A percentile compares a stretch with the other conserved stretches of the same genome.
Evolutionary conservation across 257 asterid genomes (phyloP).

Genomic region (Ocimum tenuiflorum): DNA sequence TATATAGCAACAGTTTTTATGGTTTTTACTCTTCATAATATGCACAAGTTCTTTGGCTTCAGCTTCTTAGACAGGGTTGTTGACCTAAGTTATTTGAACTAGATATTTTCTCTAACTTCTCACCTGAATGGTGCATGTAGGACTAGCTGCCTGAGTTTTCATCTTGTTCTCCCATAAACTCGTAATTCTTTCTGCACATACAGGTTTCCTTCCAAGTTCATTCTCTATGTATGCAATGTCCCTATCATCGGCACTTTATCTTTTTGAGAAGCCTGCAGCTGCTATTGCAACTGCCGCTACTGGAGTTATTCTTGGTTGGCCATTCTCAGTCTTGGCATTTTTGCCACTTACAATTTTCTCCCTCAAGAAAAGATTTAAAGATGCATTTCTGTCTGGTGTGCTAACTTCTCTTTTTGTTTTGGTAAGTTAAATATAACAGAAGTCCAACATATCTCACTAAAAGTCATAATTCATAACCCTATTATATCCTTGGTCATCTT

Average conservation of each 20-base stretch:
- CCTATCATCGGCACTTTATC: constrained; percentile 82
- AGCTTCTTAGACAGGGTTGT: background rate
- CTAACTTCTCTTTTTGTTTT: constrained; percentile 49
- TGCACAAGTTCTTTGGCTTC: constrained; percentile 7
- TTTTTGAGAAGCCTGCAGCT: constrained; percentile 77
- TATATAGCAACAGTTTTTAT: background rate
- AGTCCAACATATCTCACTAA: constrained; percentile 8
- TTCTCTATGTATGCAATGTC: constrained; percentile 97
- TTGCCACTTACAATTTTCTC: constrained; percentile 83
- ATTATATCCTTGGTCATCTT: background rate
- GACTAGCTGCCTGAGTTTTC: constrained; percentile 7
- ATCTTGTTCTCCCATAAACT: background rate
- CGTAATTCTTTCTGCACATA: constrained; percentile 18
- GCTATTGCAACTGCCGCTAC: constrained; percentile 77
- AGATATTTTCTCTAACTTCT: background rate
- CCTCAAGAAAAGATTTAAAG: constrained; percentile 53
- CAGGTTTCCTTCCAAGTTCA: constrained; percentile 98
- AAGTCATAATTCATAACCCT: background rate
- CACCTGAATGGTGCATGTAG: constrained; percentile 5
- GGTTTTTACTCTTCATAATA: background rate
- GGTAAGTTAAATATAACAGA: constrained; percentile 44
- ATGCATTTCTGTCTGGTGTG: constrained; percentile 58
- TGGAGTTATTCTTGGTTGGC: constrained; percentile 98
- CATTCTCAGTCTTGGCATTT: constrained; percentile 88
- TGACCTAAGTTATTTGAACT: no score